Base-by-base conservation (phyloP, 2,329 filamentous ascomycete genomes). In the Diaporthe australafricana region DNA sequence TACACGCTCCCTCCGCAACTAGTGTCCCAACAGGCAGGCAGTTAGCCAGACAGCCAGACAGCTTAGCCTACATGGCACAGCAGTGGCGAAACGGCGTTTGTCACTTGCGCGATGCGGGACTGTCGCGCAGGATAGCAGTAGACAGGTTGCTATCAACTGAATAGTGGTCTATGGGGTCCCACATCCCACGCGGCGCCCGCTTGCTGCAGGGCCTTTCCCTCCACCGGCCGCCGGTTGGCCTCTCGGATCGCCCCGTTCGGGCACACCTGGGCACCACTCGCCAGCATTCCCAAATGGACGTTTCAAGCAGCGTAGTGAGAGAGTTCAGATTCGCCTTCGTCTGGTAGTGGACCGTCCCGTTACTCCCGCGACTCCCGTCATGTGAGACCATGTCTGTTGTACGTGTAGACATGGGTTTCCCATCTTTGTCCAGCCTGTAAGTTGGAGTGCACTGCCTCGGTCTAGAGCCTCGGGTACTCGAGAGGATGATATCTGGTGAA, bases 181-280 rank as follows among this genome's bases (percentile, higher is more conserved):
- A 70, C 57, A n/a, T 38, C 48, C 38, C 68, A 70, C 47, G 38
- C 56, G 48, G 67, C 40, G 45, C 42, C 52, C 42, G 57, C n/a
- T 30, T 48, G 42, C 57, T 56, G 67, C 67, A 70, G 67, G 67
- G 68, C 48, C 56, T 62, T 22, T 32, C 38, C 35, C 56, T 70
- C 35, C 56, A 53, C 25, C 57, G 40, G 35, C 52, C 50, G 38
- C 38, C 40, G 57, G 66, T 57, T 66, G 66, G 66, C 70, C 66
- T 72, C 56, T 65, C 66, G 70, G 70, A 42, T 72, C 66, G 70
- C 50, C 32, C 66, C 66, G 48, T 52, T 55, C 40, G 40, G 38
- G 17, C 55, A 22, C 38, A 40, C 67, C 53, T 38, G 57, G 57
- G 57, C 66, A 60, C 53, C 42, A 38, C 52, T 27, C 38, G n/a